Evolutionary conservation across 2,329 filamentous ascomycete species (phyloP).

Genomic region (Diaporthe citriasiana): DNA sequence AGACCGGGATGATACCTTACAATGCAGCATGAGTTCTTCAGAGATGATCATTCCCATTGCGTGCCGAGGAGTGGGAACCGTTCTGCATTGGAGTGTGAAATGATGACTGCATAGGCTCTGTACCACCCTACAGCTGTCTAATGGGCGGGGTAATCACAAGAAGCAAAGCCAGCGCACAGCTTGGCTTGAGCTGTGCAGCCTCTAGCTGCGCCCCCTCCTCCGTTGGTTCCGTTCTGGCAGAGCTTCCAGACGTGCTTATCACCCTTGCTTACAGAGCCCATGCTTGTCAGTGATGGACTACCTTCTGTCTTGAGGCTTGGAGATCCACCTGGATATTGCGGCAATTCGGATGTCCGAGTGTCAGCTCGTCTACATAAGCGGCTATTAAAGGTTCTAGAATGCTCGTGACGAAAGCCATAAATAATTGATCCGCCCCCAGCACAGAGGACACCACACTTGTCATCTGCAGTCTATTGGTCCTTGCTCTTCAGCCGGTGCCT

Average conservation of each 20-base stretch:
- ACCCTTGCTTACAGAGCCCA: not conserved
- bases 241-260: too few species aligned
- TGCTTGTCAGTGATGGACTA: too few species aligned
- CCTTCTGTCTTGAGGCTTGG: not conserved
- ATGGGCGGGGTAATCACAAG: constrained; percentile 7
- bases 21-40: not conserved
- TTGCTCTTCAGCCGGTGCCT: not conserved
- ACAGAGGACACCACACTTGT: not conserved
- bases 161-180: not conserved
- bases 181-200: not conserved
- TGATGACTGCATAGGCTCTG: constrained; percentile 7
- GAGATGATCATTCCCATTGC: not conserved
- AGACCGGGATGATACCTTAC: not conserved
- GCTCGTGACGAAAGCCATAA: not conserved
- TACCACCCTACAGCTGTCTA: not conserved
- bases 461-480: not conserved
- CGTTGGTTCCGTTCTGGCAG: not conserved
- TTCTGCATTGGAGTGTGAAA: not conserved
- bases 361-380: not conserved
- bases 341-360: not conserved
- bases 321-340: not conserved
- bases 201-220: not conserved
- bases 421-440: not conserved
- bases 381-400: not conserved
- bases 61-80: not conserved